Evolutionary conservation across 2,329 filamentous ascomycete genomes (phyloP).

Genomic region (Claviceps sorghi): DNA sequence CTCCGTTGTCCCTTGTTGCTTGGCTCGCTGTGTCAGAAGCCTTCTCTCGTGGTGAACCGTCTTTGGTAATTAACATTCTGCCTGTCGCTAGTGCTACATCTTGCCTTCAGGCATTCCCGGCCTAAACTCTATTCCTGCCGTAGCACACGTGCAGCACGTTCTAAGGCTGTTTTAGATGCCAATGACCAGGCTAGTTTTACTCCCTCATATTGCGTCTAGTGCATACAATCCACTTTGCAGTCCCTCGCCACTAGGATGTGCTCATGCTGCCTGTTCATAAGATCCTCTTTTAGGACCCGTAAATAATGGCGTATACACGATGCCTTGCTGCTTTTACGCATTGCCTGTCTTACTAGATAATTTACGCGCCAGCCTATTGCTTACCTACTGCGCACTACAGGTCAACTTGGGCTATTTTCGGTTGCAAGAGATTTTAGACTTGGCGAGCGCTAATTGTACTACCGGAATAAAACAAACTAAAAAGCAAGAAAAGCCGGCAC

Average conservation of each 20-base stretch:
- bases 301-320: background rate
- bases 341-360: background rate
- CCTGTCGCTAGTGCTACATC: no score
- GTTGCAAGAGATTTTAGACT: no score
- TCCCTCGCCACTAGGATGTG: background rate
- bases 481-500: no score
- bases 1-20: no score
- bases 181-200: background rate
- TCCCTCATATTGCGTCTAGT: background rate
- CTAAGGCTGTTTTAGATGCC: background rate
- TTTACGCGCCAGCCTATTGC: background rate
- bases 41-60: no score
- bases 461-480: no score
- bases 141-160: background rate
- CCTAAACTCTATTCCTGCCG: background rate
- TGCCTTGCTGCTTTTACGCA: background rate
- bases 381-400: no score
- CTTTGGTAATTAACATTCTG: no score
- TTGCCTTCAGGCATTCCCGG: background rate
- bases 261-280: background rate
- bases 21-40: no score
- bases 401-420: no score
- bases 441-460: no score
- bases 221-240: background rate
- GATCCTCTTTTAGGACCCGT: background rate